These are phyloP conservation scores for Spirogloea muscicola DNA, from an alignment of 139 green algal species.

Conservation along the genomic window DNA sequence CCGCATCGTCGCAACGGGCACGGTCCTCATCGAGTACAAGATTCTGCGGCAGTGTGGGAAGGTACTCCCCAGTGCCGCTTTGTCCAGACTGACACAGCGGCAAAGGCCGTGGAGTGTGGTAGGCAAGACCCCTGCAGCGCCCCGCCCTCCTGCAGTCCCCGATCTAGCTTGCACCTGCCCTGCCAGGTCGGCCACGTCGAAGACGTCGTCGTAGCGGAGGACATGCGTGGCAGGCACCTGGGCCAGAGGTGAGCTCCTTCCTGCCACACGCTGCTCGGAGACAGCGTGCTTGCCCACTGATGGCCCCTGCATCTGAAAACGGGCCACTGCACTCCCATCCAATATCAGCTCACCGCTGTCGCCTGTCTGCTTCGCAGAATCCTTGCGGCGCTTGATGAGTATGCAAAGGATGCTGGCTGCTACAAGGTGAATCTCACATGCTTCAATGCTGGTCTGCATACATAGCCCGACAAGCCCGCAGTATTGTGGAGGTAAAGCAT, in stretches of 20 bases:
- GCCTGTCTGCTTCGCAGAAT: too few relatives aligned
- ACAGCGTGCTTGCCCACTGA: too few relatives aligned
- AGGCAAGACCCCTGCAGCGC: too few relatives aligned
- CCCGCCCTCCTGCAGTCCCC: too few relatives aligned
- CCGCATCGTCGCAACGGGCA: neutral
- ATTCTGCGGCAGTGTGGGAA: slow-evolving; percentile 5
- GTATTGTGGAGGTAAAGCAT: too few relatives aligned
- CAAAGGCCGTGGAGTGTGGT: neutral
- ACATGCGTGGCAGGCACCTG: neutral
- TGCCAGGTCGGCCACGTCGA: slow-evolving; percentile 3
- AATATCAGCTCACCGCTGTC: neutral
- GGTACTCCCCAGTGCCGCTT: neutral
- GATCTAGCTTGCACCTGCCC: neutral
- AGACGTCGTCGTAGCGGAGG: neutral
- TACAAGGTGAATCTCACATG: too few relatives aligned
- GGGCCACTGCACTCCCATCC: neutral
- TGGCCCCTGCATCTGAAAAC: too few relatives aligned
- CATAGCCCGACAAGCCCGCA: too few relatives aligned
- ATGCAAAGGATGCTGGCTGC: neutral
- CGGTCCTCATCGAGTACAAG: neutral
- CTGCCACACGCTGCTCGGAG: too few relatives aligned
- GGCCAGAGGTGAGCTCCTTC: neutral
- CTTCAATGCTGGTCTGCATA: too few relatives aligned
- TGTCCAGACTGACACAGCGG: neutral
- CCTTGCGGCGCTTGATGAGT: too few relatives aligned